Evolutionary conservation across 2,329 filamentous ascomycete genomes (phyloP), one percentile per base, ranked within the genome.

Genomic region (Alternaria hordeiaustralica): DNA sequence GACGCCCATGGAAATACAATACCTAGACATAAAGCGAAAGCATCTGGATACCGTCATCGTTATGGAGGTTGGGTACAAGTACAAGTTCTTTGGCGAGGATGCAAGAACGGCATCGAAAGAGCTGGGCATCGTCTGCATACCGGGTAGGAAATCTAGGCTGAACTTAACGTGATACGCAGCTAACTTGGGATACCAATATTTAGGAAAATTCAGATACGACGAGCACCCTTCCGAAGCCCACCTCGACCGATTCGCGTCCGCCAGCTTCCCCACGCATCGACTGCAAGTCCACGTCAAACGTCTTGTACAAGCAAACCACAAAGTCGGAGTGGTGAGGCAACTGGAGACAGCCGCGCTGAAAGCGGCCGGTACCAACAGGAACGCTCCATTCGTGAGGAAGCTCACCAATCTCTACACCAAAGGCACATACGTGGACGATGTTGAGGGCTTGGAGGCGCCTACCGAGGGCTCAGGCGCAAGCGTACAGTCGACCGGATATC

Each of bases 381-480:
- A 97, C 75, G 88, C 94, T 0, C 94, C 96, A 0, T 99, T 99
- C 72, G 88, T 93, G 41, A 89, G 96, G 36, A 96, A 97, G 73
- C 88, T 99, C 73, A 98, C 96, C 15, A 97, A 97, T 75, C 86
- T 99, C 7, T 99, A 99, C 81, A 99, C 96, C 9, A 99, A 98
- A 79, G 96, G 94, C 46, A 99, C 96, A 3, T 99, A 98, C 72
- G 91, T 99, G 60, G 96, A 98, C 75, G 96, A 99, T 78, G 87
- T 92, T 10, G 95, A 96, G 66, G 93, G 93, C 25, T 81, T 97
- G 6, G 91, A 92, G 56, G 63, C 69, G 3, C 60, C 68, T 10
- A 71, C 82, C 59, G 74, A 84, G 73, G 69, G 82, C 66, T 84
- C 86, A 43, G 84, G 87, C 2, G 86, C 89, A 0, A 84, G 85